Evolutionary conservation across 805 yeast genomes (phyloP).

Genomic region (Monosporozyma servazzii): DNA sequence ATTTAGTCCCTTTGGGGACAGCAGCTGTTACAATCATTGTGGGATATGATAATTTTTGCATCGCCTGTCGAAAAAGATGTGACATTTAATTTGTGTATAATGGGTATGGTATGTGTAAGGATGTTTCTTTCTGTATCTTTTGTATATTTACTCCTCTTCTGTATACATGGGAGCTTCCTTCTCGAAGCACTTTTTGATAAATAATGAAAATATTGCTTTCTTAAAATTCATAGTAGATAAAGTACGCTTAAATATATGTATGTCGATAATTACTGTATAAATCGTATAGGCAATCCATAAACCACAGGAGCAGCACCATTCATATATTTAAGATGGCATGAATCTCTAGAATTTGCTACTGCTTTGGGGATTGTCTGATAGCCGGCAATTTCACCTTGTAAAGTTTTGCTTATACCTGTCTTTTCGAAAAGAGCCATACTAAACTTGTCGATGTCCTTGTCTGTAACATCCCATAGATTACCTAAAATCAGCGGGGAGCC

Average conservation of each 20-base stretch:
- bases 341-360: conserved; percentile 50
- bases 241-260: neutral
- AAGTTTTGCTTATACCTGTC: conserved; percentile 49
- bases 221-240: neutral
- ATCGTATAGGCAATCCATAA: conserved; percentile 64
- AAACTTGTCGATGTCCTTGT: conserved; percentile 83
- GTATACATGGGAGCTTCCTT: neutral
- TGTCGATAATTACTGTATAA: neutral
- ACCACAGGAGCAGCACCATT: conserved; percentile 92
- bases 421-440: conserved; percentile 48
- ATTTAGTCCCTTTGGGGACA: conserved; percentile 20
- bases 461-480: conserved; percentile 94
- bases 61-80: conserved; percentile 12
- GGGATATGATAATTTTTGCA: conserved; percentile 41
- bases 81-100: neutral
- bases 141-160: neutral
- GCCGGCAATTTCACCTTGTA: conserved; percentile 15
- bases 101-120: neutral
- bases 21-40: conserved; percentile 56
- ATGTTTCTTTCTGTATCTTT: neutral
- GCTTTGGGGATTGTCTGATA: conserved; percentile 42
- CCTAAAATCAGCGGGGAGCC: conserved; percentile 80
- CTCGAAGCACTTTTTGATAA: neutral
- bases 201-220: neutral
- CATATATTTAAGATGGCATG: conserved; percentile 60